phyloP scores from a whole-genome alignment of 176 grass and related monocot genomes.

The Oryza nivara region DNA sequence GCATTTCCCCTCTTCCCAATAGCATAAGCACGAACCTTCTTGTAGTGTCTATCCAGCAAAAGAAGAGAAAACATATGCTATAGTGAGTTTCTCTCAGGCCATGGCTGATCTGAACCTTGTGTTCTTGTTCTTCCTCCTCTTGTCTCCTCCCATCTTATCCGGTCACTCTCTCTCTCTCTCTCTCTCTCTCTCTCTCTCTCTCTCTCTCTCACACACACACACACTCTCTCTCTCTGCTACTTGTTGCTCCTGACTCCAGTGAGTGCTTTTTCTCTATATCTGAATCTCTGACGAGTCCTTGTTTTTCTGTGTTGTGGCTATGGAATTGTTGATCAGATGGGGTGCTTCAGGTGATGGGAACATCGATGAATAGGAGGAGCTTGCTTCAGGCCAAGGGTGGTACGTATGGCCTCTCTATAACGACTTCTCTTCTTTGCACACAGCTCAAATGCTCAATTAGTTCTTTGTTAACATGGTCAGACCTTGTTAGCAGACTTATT shows the following conservation, averaged over 20 bases:
- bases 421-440: neutral
- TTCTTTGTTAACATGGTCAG: too few species aligned
- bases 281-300: neutral
- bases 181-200: neutral
- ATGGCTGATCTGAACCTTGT: neutral
- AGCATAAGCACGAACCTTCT: neutral
- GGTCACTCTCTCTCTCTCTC: neutral
- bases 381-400: neutral
- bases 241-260: neutral
- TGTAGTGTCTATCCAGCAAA: neutral
- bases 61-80: neutral
- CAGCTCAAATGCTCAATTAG: neutral
- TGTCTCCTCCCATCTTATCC: neutral
- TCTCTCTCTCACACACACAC: neutral
- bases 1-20: too few species aligned
- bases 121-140: neutral
- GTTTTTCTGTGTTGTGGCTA: neutral
- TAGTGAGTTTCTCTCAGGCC: neutral
- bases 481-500: too few species aligned
- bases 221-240: neutral
- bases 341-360: neutral
- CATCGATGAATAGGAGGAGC: neutral
- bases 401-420: neutral
- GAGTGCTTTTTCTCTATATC: neutral
- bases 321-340: neutral